Conservation (phyloP, 192 early-diverging fungal species). For the Backusella parvicylindrica region DNA sequence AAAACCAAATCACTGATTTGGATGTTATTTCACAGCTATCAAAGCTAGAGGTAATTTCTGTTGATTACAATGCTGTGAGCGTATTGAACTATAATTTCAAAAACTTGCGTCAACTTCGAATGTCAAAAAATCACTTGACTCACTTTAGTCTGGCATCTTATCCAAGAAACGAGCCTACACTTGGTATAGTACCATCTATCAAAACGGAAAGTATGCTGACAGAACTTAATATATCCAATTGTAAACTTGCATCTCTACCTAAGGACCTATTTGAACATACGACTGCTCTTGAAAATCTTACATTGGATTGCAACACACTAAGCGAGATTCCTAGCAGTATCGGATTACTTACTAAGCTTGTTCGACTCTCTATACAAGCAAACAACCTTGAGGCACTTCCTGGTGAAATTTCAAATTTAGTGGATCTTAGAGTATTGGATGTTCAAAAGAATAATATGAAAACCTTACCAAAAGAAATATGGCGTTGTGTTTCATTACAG, state of each 20-base stretch:
- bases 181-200: neutral
- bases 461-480: conserved; percentile 71
- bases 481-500: conserved; percentile 65
- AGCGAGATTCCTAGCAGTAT: conserved; percentile 60
- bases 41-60: conserved; percentile 55
- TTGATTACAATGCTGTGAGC: conserved; percentile 71
- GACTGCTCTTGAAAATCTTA: conserved; percentile 50
- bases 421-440: conserved; percentile 58
- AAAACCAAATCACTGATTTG: conserved; percentile 73
- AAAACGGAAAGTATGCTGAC: conserved; percentile 19
- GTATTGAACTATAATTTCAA: conserved; percentile 56
- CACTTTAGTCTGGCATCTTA: conserved; percentile 55
- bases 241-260: conserved; percentile 66
- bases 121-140: conserved; percentile 68
- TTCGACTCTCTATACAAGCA: conserved; percentile 58
- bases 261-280: conserved; percentile 56
- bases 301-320: conserved; percentile 69
- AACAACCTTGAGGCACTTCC: conserved; percentile 68
- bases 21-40: conserved; percentile 51
- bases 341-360: conserved; percentile 50
- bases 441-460: conserved; percentile 75
- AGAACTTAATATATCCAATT: conserved; percentile 56
- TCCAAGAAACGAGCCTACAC: conserved; percentile 17
- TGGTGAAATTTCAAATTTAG: conserved; percentile 60
- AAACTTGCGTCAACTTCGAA: conserved; percentile 50